Conservation (phyloP, 2,329 filamentous ascomycete species). For the Alternaria longipes region DNA sequence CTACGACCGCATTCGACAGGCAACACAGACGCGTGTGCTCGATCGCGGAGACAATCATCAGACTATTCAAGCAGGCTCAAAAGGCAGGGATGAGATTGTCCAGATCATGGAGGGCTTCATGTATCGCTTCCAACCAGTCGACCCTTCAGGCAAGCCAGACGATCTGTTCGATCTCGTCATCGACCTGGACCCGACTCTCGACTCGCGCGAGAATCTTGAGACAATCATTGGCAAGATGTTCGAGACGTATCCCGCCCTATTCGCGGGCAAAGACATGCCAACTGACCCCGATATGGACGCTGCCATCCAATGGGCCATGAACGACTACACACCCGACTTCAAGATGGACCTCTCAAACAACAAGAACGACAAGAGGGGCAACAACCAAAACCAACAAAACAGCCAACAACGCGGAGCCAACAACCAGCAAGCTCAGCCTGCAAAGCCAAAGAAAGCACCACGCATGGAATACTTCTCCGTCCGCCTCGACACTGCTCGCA, state of each 20-base stretch:
- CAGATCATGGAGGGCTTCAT: constrained; percentile 97
- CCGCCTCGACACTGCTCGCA: constrained; percentile 60
- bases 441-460: constrained; percentile 59
- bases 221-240: constrained; percentile 76
- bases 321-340: constrained; percentile 78
- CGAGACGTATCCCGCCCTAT: constrained; percentile 77
- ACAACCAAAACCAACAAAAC: constrained; percentile 46
- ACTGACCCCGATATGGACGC: constrained; percentile 77
- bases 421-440: constrained; percentile 30
- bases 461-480: constrained; percentile 73
- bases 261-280: constrained; percentile 70
- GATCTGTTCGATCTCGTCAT: constrained; percentile 84
- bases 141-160: constrained; percentile 75
- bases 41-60: constrained; percentile 95
- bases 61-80: constrained; percentile 87
- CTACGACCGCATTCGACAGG: constrained; percentile 74
- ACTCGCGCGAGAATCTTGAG: constrained; percentile 88
- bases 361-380: constrained; percentile 21
- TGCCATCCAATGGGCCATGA: constrained; percentile 78
- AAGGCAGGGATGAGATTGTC: constrained; percentile 76
- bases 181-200: constrained; percentile 77
- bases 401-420: constrained; percentile 44
- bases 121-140: constrained; percentile 80
- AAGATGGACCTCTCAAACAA: constrained; percentile 75
- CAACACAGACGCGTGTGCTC: constrained; percentile 82